Evolutionary conservation across 169 alveolate species (phyloP), one percentile per base, ranked within the genome.

Genomic region (Eimeria nieschulzi): DNA sequence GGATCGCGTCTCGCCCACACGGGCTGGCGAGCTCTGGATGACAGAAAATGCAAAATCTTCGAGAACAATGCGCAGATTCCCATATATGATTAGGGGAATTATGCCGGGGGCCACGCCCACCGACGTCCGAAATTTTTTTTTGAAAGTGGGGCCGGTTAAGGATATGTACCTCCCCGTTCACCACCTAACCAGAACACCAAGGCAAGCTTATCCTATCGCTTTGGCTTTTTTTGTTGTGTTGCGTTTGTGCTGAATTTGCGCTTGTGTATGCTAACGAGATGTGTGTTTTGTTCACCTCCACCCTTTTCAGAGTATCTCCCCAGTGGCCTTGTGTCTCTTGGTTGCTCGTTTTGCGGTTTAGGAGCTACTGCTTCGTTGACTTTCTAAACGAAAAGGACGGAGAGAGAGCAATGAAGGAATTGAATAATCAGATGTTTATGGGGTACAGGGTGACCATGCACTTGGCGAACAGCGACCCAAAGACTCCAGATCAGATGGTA

Each of bases 21-120:
- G 90, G 75, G 90, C 90, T 26, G 90, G 90, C 64, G 90, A 82
- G 26, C 78, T 82, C 39, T 82, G 90, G 90, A 17, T 82, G 90
- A 61, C 59, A 46, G 90, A 82, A 63, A 82, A 82, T 82, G 78
- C 78, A 17, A 82, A 82, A 46, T 39, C 90, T 33, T 59, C 78
- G 19, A 25, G 90, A 46, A 59, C 66, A 9, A 82, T 82, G 90
- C 90, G 90, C 64, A 59, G 78, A 10, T 82, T 82, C 17, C 90
- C 90, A 15, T 82, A 82, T 51, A 82, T 82, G 90, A 55, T 82
- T 5, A 82, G 90, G 63, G 90, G 90, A 8, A 78, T 82, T 51
- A 63, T 76, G 39, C 64, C 75, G 19, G 90, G 90, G 54, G 78
- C 90, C 46, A 82, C 90, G 9, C 90, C 90, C 78, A 26, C 25